phyloP scores from a whole-genome alignment of 331 rosid genomes.

The Dryas integrifolia region DNA sequence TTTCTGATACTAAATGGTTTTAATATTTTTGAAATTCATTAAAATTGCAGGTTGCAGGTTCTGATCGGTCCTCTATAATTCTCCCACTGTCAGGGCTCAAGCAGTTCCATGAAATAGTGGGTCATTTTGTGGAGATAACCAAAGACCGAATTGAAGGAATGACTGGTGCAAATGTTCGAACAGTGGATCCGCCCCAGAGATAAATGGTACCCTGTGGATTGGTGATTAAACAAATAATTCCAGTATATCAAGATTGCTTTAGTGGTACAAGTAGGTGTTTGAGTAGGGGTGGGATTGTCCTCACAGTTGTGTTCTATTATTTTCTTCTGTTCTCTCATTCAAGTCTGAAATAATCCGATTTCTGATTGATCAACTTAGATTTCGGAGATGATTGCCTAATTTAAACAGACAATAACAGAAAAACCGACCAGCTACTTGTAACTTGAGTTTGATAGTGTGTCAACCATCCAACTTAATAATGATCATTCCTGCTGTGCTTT shows the following conservation, averaged over 20 bases:
- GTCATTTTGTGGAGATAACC: conserved; percentile 98
- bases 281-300: conserved; percentile 34
- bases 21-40: neutral
- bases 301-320: conserved; percentile 38
- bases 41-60: conserved; percentile 88
- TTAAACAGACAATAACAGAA: conserved; percentile 49
- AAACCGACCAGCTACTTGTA: conserved; percentile 32
- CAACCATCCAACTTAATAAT: conserved; percentile 52
- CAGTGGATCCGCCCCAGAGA: conserved; percentile 92
- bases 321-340: conserved; percentile 50
- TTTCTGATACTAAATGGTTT: neutral
- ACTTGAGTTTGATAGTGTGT: conserved; percentile 41
- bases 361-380: conserved; percentile 49
- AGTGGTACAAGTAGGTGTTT: conserved; percentile 55
- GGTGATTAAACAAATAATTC: conserved; percentile 40
- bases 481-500: conserved; percentile 23
- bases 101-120: conserved; percentile 94
- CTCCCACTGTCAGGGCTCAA: conserved; percentile 96
- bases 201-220: conserved; percentile 44
- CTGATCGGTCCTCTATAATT: conserved; percentile 96
- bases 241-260: conserved; percentile 40
- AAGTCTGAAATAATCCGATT: conserved; percentile 67
- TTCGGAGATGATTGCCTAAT: conserved; percentile 52
- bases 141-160: conserved; percentile 92
- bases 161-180: conserved; percentile 89